Evolutionary conservation across 2,329 filamentous ascomycete genomes (phyloP).

Genomic region (Ramularia endophylla): DNA sequence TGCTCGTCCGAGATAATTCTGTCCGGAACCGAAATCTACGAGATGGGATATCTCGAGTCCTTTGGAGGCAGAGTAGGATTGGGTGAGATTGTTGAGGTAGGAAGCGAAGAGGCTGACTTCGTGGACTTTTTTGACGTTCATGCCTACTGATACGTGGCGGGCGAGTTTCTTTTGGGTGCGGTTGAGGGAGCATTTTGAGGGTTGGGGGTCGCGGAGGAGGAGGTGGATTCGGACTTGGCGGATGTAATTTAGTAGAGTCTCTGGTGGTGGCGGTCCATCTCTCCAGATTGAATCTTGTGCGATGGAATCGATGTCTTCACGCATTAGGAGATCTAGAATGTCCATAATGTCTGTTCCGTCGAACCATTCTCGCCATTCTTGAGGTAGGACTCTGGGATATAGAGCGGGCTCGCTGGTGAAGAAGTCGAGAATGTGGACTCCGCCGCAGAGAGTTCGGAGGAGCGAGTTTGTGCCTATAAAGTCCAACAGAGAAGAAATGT

Average conservation of each 20-base stretch:
- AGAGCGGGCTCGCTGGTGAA: conserved; percentile 80
- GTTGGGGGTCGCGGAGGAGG: conserved; percentile 55
- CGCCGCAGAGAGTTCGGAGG: conserved; percentile 86
- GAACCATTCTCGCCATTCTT: conserved; percentile 78
- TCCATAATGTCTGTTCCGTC: conserved; percentile 63
- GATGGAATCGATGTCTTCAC: conserved; percentile 57
- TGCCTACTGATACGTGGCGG: conserved; percentile 71
- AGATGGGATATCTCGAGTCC: conserved; percentile 65
- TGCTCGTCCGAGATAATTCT: conserved; percentile 89
- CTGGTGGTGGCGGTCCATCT: conserved; percentile 44
- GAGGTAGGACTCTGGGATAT: conserved; percentile 69
- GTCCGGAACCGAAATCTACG: conserved; percentile 92
- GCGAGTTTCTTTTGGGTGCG: conserved; percentile 46
- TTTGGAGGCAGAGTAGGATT: conserved; percentile 46
- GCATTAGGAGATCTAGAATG: conserved; percentile 73
- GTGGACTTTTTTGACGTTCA: conserved; percentile 94
- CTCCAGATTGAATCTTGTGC: conserved; percentile 33
- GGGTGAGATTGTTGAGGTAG: conserved; percentile 66
- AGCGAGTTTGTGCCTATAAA: conserved; percentile 70
- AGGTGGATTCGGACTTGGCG: conserved; percentile 56
- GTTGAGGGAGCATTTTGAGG: conserved; percentile 26
- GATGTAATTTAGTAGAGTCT: conserved; percentile 65
- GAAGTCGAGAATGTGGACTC: conserved; percentile 96
- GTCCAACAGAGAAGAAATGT: conserved; percentile 68
- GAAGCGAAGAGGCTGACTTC: conserved; percentile 88